These are phyloP conservation scores for Kernera saxatilis DNA, from an alignment of 345 rosid species.

Conservation along the genomic window DNA sequence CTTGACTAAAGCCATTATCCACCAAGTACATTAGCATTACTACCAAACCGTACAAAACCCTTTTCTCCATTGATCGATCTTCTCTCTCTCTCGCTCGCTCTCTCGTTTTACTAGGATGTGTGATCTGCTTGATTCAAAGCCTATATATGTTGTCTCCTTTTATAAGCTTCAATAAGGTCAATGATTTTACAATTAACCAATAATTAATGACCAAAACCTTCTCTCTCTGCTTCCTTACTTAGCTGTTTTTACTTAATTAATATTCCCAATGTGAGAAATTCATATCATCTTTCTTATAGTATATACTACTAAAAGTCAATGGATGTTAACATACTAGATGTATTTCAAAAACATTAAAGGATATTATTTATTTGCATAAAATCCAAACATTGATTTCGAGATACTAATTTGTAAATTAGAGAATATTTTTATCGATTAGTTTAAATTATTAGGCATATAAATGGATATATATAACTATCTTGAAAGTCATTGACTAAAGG, in stretches of 20 bases:
- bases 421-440: too few species aligned
- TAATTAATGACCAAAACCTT: background rate
- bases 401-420: background rate
- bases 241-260: background rate
- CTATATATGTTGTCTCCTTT: constrained; percentile 4
- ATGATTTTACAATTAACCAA: background rate
- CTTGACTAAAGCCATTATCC: constrained; percentile 1
- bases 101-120: constrained; percentile 4
- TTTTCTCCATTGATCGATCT: constrained; percentile 1
- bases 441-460: too few species aligned
- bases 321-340: background rate
- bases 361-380: background rate
- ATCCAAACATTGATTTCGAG: background rate
- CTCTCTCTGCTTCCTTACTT: background rate
- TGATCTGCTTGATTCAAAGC: background rate
- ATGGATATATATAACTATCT: too few species aligned
- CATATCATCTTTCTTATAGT: background rate
- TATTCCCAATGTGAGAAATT: background rate
- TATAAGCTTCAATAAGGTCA: constrained; percentile 2
- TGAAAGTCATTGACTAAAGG: too few species aligned
- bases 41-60: background rate
- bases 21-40: constrained; percentile 10
- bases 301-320: background rate
- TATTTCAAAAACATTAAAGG: background rate
- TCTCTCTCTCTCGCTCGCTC: background rate